Base-by-base conservation (phyloP, 1,139 yeast genomes). In the Zygoascus hellenicus region DNA sequence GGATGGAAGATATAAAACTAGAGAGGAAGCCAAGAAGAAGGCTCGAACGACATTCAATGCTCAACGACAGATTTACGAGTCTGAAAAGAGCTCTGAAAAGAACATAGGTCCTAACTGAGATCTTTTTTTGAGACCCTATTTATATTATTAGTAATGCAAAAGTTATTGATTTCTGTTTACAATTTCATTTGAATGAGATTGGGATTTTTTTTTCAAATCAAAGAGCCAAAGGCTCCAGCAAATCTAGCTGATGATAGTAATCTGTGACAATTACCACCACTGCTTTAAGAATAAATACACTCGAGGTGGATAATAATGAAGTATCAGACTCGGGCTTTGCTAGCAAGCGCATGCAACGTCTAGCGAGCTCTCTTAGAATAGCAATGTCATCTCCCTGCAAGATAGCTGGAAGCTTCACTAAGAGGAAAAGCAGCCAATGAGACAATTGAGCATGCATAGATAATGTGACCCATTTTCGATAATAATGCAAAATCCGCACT, bases 401-500 rank as follows among this genome's bases (percentile, higher is more conserved):
- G 1, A 66, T 54, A 19, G 59, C 65, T 3, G 75, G 75, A 6
- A 71, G 51, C 2, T 71, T 60, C 9, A 64, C 62, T 16, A 75
- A 57, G 14, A 70, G 51, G 1, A 62, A 63, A 51, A 67, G 67
- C 1, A 71, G 54, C 79, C 79, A 75, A 5, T 48, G 45, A 5
- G 58, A 51, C 36, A 64, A 43, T 6, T 53, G 47, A 9, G 49
- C 43, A 7, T 36, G 36, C 39, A 52, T 47, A 16, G 46, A 52
- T 7, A 51, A 49, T 2, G 62, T 50, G 22, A 59, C 43, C 64
- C 67, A 64, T 15, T 59, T 60, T 13, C 51, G 57, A 30, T 49
- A 54, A 48, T 60, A 59, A 31, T 53, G 56, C 32, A 64, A 32
- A 29, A 63, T 51, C 22, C 54, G 49, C 17, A 59, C 43, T 5